phyloP scores from a whole-genome alignment of 768 basidiomycete species.

The Lanmaoa rubissima region DNA sequence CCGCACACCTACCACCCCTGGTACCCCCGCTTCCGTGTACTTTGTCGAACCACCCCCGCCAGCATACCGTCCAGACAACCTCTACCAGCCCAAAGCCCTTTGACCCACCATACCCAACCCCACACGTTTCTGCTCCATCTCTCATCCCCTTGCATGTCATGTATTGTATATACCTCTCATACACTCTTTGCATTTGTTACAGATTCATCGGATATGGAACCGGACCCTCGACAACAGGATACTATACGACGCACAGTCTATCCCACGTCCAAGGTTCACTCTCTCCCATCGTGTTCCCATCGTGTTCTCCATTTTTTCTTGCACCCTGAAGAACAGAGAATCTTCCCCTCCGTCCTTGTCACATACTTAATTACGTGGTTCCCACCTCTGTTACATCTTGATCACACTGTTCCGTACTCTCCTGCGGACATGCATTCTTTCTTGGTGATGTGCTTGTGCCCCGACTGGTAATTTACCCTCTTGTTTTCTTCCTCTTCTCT shows the following conservation, averaged over 20 bases:
- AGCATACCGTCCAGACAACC: slow-evolving; percentile 21
- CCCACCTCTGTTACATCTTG: background rate
- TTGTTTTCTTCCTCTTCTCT: background rate
- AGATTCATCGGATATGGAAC: slow-evolving; percentile 1
- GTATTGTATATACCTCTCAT: slow-evolving; percentile 2
- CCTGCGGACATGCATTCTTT: background rate
- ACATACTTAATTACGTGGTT: background rate
- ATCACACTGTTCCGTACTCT: background rate
- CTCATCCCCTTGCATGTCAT: background rate
- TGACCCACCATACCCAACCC: background rate
- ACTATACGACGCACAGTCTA: slow-evolving; percentile 2
- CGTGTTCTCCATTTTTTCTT: background rate
- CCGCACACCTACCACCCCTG: slow-evolving; percentile 16
- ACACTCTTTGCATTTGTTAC: background rate
- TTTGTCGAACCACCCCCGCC: slow-evolving; percentile 29
- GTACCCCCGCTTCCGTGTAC: slow-evolving; percentile 1
- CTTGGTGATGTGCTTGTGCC: background rate
- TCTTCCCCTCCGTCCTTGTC: background rate
- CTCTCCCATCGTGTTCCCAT: background rate
- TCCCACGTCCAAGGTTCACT: background rate
- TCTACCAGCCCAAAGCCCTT: slow-evolving; percentile 6
- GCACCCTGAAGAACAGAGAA: background rate
- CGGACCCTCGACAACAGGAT: background rate
- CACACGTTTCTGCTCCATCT: background rate
- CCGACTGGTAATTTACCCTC: background rate